Conservation (phyloP, 306 rosid genomes). For the Prunus salicina region DNA sequence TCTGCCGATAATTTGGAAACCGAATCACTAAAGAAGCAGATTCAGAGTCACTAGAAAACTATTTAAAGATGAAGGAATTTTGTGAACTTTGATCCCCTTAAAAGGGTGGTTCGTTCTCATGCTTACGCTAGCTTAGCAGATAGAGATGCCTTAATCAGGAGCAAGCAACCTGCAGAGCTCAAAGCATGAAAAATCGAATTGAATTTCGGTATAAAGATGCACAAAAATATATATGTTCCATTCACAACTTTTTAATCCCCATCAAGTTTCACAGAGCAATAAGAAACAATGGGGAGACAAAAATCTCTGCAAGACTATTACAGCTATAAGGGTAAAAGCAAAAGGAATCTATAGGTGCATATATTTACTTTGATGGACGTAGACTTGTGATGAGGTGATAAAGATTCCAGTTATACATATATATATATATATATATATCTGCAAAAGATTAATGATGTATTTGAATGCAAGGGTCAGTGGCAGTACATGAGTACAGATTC, state of each 20-base stretch:
- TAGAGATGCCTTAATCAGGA: not conserved
- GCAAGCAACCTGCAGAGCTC: not conserved
- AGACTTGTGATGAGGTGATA: slow-evolving; percentile 24
- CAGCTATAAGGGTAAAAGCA: not conserved
- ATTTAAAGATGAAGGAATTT: no score
- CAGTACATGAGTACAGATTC: slow-evolving; percentile 23
- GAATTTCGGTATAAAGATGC: not conserved
- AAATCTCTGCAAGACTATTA: not conserved
- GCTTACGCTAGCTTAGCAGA: not conserved
- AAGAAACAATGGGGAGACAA: not conserved
- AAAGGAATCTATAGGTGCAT: slow-evolving; percentile 6
- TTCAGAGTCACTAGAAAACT: not conserved
- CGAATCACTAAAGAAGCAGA: slow-evolving; percentile 17
- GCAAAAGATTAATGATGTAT: not conserved
- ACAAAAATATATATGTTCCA: not conserved
- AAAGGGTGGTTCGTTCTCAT: not conserved
- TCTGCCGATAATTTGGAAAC: not conserved
- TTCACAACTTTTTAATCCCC: not conserved
- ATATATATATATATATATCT: not conserved
- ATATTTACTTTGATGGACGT: not conserved
- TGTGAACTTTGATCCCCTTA: not conserved
- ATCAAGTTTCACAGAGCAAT: not conserved
- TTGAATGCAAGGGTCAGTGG: slow-evolving; percentile 24
- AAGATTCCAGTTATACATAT: slow-evolving; percentile 21
- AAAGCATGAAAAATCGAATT: not conserved